Evolutionary conservation across 2,329 filamentous ascomycete species (phyloP).

Genomic region (Basipetospora chlamydospora): DNA sequence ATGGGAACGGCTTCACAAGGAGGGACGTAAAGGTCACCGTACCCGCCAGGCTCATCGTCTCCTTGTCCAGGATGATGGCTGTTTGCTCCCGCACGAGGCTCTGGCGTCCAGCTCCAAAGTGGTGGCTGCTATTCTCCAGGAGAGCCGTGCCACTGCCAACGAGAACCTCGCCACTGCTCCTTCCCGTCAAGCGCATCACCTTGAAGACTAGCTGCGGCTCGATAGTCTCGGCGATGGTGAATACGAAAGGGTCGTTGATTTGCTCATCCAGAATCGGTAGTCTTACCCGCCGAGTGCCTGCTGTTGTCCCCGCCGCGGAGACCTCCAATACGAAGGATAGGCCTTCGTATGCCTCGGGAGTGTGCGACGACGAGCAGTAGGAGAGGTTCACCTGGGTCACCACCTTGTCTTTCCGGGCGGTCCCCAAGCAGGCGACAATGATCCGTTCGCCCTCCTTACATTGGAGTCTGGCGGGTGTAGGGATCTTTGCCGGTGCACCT

Average conservation of each 20-base stretch:
- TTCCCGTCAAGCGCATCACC: slow-evolving; percentile 7
- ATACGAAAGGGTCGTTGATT: slow-evolving; percentile 11
- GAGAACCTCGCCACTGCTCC: slow-evolving; percentile 5
- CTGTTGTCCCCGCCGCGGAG: slow-evolving; percentile 3
- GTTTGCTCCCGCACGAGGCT: slow-evolving; percentile 18
- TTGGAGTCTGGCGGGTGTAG: no score
- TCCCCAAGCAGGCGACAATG: neutral
- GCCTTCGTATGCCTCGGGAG: neutral
- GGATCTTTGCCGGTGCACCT: neutral
- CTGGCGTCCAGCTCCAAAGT: slow-evolving; percentile 15
- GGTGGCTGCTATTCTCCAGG: slow-evolving; percentile 11
- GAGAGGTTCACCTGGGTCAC: neutral
- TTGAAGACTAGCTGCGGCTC: slow-evolving; percentile 11
- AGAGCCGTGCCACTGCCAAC: slow-evolving; percentile 16
- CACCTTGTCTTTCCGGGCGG: neutral
- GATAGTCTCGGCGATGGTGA: slow-evolving; percentile 8
- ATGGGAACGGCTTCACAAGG: slow-evolving; percentile 13
- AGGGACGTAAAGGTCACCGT: slow-evolving; percentile 20
- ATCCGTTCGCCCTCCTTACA: neutral
- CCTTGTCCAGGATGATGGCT: slow-evolving; percentile 17
- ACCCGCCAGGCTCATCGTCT: slow-evolving; percentile 15
- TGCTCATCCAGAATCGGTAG: slow-evolving; percentile 14
- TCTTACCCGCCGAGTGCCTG: slow-evolving; percentile 6
- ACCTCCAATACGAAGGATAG: slow-evolving; percentile 8
- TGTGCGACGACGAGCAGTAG: neutral